These are phyloP conservation scores for Zygoascus hellenicus DNA, from an alignment of 1,139 yeast genomes.

Conservation along the genomic window DNA sequence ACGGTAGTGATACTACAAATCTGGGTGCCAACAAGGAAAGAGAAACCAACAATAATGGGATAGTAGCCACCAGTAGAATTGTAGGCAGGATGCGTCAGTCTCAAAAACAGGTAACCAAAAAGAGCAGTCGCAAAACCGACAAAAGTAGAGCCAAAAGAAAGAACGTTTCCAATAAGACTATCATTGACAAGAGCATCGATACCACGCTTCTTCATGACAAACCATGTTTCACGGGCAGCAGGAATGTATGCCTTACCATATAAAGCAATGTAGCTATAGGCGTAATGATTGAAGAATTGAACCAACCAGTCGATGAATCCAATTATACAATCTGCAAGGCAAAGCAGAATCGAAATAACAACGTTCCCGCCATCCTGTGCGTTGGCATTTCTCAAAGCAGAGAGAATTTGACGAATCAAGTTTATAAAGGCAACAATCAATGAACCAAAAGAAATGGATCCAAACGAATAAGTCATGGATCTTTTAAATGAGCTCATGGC, in stretches of 20 bases:
- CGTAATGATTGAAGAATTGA: constrained; percentile 83
- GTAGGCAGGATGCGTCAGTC: constrained; percentile 66
- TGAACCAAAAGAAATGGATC: constrained; percentile 87
- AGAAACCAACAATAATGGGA: constrained; percentile 73
- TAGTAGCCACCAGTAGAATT: constrained; percentile 61
- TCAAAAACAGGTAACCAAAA: constrained; percentile 64
- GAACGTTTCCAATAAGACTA: constrained; percentile 69
- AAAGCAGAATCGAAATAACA: constrained; percentile 47
- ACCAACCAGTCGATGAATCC: constrained; percentile 73
- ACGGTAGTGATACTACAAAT: constrained; percentile 67
- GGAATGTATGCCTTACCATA: constrained; percentile 74
- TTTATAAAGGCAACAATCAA: constrained; percentile 73
- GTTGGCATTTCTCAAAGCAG: constrained; percentile 41
- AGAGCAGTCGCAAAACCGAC: constrained; percentile 66
- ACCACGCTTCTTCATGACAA: constrained; percentile 71
- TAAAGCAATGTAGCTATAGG: constrained; percentile 80
- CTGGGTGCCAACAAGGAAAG: constrained; percentile 72
- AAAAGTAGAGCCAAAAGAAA: constrained; percentile 64
- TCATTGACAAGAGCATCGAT: constrained; percentile 84
- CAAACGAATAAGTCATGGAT: constrained; percentile 81
- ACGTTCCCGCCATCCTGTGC: constrained; percentile 43
- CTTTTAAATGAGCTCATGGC: constrained; percentile 78
- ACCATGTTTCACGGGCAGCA: constrained; percentile 80
- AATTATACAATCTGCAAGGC: constrained; percentile 55
- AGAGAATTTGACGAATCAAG: constrained; percentile 48